Conservation (phyloP, 1,139 yeast genomes). For the Hansenula sp. region DNA sequence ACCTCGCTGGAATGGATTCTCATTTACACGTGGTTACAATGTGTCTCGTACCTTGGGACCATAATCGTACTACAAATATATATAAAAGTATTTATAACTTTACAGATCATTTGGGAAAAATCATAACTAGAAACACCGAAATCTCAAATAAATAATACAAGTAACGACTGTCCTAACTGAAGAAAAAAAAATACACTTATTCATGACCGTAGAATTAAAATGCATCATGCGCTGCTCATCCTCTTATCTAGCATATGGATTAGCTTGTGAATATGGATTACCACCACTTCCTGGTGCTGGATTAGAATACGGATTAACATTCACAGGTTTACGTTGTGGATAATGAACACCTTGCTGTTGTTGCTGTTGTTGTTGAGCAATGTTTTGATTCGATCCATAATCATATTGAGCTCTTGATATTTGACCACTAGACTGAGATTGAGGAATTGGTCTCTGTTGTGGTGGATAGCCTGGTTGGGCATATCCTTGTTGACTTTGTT, state of each 20-base stretch:
- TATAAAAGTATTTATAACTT: too few relatives aligned
- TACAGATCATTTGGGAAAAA: too few relatives aligned
- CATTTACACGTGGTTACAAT: too few relatives aligned
- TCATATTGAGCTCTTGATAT: not conserved
- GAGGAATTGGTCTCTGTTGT: not conserved
- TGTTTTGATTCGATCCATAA: not conserved
- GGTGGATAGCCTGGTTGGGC: slow-evolving; percentile 2
- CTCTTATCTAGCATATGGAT: slow-evolving; percentile 11
- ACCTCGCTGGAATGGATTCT: too few relatives aligned
- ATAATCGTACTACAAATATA: too few relatives aligned
- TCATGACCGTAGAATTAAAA: too few relatives aligned
- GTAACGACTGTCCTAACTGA: too few relatives aligned
- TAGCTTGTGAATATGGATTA: slow-evolving; percentile 17
- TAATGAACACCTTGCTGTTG: not conserved
- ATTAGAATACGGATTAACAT: slow-evolving; percentile 1
- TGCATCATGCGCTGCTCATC: too few relatives aligned
- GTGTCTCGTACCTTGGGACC: too few relatives aligned
- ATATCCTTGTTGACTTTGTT: not conserved
- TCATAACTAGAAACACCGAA: too few relatives aligned
- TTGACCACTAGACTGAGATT: slow-evolving; percentile 1
- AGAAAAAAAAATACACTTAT: too few relatives aligned
- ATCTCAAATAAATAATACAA: too few relatives aligned
- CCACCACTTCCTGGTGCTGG: slow-evolving; percentile 1
- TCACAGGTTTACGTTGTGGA: slow-evolving; percentile 6
- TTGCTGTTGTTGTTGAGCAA: not conserved